Base-by-base conservation (phyloP, 257 asterid genomes). In the Paulownia fortunei region DNA sequence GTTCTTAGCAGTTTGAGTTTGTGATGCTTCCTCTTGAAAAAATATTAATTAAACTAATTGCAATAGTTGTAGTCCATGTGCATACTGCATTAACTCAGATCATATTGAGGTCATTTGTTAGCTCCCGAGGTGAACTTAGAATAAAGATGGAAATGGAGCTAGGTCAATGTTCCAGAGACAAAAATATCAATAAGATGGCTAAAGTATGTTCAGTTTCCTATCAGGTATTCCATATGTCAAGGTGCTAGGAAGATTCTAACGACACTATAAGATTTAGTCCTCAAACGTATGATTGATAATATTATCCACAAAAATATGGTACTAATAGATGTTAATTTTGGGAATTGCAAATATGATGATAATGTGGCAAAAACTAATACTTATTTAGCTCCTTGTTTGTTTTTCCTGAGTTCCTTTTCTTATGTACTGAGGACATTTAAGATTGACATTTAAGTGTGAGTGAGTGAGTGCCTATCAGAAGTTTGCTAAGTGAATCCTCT, bases 211-310 rank as follows among this genome's bases (percentile, higher is more conserved):
- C 52, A 39, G 34, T 36, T 41, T 41, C 18, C 13, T 11, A 65
- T 65, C 52, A 12, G 12, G 5, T 19, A 19, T 34, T 23, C 44
- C 37, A 37, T 56, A 61, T 59, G 74, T 26, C 6, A 32, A 10
- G n/a, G 71, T 44, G 49, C 70, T 74, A 30, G 77, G 24, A 15
- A 13, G 11, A 74, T 42, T 39, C 71, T 60, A 21, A 62, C 11
- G 23, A 12, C 34, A 32, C 56, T n/a, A 6, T 49, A 46, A 36
- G 12, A 18, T 37, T 63, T 63, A 3, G 0, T 30, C 36, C 23
- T n/a, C 10, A 65, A 65, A 3, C 39, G 37, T 30, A 44, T 16
- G 62, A 52, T 18, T 16, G 10, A 49, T 49, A 51, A 15, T 49
- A 3, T 32, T 26, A n/a, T 10, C 13, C 39, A 8, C 2, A 2